phyloP scores from a whole-genome alignment of 1,284 basidiomycete genomes.

The Anthracocystis walkeri region DNA sequence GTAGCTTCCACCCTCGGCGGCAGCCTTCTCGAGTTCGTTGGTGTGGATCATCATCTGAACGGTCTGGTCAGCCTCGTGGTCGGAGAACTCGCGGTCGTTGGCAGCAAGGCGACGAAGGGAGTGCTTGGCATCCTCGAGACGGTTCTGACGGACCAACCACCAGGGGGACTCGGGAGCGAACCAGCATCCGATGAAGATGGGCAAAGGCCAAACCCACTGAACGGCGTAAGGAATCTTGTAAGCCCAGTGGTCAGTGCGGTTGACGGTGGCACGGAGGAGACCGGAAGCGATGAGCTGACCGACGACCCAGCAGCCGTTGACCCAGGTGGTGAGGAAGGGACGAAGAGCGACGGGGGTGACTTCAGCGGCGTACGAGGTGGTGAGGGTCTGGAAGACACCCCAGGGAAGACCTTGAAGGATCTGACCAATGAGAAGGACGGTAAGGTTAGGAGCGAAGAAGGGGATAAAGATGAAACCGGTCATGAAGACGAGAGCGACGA shows the following conservation, averaged over 20 bases:
- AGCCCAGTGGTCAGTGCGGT: conserved; percentile 66
- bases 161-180: conserved; percentile 71
- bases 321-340: conserved; percentile 72
- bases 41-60: conserved; percentile 72
- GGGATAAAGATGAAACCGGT: conserved; percentile 68
- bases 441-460: conserved; percentile 70
- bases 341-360: conserved; percentile 72
- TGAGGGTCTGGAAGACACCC: conserved; percentile 72
- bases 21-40: conserved; percentile 70
- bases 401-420: conserved; percentile 71
- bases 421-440: conserved; percentile 69
- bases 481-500: conserved; percentile 67
- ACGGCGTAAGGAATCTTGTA: conserved; percentile 71
- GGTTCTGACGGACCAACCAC: conserved; percentile 72
- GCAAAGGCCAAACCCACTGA: conserved; percentile 71
- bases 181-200: conserved; percentile 65
- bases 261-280: conserved; percentile 69
- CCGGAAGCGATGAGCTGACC: conserved; percentile 71
- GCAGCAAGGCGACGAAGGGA: conserved; percentile 70
- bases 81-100: conserved; percentile 55
- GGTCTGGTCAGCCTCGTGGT: conserved; percentile 70
- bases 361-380: conserved; percentile 72
- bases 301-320: conserved; percentile 73
- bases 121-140: conserved; percentile 72
- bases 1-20: conserved; percentile 69